Evolutionary conservation across 2,329 filamentous ascomycete species (phyloP).

Genomic region (Penicillium sp.): DNA sequence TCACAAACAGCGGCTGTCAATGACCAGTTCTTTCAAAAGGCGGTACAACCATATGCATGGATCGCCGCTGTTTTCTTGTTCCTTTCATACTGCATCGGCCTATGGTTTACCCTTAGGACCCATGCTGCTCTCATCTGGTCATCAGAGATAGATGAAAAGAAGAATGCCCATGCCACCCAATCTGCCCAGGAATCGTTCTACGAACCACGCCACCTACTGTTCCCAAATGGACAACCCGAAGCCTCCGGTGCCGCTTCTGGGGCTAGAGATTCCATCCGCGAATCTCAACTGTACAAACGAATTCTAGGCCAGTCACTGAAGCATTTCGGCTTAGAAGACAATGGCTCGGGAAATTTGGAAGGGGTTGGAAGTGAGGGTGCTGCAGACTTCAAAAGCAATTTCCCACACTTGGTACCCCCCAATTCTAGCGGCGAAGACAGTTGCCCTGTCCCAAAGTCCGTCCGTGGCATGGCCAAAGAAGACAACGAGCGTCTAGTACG

Average conservation of each 20-base stretch:
- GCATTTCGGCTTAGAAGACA: slow-evolving; percentile 68
- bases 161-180: slow-evolving; percentile 38
- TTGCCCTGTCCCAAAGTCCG: slow-evolving; percentile 21
- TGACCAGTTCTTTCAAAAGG: slow-evolving; percentile 85
- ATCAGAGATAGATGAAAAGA: slow-evolving; percentile 75
- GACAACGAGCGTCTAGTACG: slow-evolving; percentile 79
- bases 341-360: slow-evolving; percentile 45
- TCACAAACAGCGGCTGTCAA: slow-evolving; percentile 79
- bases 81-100: slow-evolving; percentile 85
- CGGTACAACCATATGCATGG: slow-evolving; percentile 91
- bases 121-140: slow-evolving; percentile 98
- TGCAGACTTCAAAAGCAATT: slow-evolving; percentile 31
- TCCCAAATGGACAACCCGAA: slow-evolving; percentile 30
- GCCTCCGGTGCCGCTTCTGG: slow-evolving; percentile 44
- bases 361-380: slow-evolving; percentile 23
- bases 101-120: slow-evolving; percentile 93
- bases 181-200: slow-evolving; percentile 30
- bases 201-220: slow-evolving; percentile 36
- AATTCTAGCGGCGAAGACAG: slow-evolving; percentile 53
- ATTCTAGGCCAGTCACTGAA: slow-evolving; percentile 88
- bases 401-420: slow-evolving; percentile 74
- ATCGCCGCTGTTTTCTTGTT: slow-evolving; percentile 82
- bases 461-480: slow-evolving; percentile 71
- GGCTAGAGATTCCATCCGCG: slow-evolving; percentile 69
- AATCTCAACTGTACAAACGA: slow-evolving; percentile 86